A percentile compares a stretch with the other conserved stretches of the same genome.
Conservation (phyloP, 768 basidiomycete species). For the Pulveroboletus sp. region DNA sequence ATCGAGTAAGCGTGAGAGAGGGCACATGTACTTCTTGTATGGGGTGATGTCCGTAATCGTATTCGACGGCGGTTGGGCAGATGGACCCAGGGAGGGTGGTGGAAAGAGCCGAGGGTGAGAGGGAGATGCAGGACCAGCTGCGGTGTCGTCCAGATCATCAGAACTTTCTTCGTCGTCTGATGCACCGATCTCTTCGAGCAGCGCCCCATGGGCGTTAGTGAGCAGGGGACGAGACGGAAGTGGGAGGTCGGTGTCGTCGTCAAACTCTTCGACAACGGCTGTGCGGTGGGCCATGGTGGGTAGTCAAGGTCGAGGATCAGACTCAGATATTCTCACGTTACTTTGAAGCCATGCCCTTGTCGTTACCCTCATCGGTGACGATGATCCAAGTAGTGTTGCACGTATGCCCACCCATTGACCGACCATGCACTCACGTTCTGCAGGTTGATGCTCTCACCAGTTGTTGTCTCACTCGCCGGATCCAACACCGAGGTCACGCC, state of each 20-base stretch:
- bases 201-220: constrained; percentile 64
- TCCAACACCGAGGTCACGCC: neutral
- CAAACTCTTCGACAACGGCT: constrained; percentile 74
- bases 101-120: constrained; percentile 11
- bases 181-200: constrained; percentile 66
- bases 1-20: neutral
- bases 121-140: constrained; percentile 55
- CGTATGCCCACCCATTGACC: neutral
- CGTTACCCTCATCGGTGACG: neutral
- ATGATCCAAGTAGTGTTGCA: constrained; percentile 11
- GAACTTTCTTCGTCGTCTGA: constrained; percentile 47
- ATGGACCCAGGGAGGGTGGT: constrained; percentile 9
- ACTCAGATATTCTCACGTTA: constrained; percentile 24
- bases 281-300: constrained; percentile 62
- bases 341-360: constrained; percentile 9
- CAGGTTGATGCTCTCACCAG: constrained; percentile 14
- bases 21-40: constrained; percentile 65
- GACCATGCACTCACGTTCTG: neutral
- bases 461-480: constrained; percentile 5
- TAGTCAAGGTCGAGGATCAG: constrained; percentile 4
- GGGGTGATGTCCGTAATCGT: constrained; percentile 71
- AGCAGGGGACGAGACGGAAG: constrained; percentile 64
- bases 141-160: constrained; percentile 29
- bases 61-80: constrained; percentile 29
- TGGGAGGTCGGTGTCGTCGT: constrained; percentile 92